Percentiles rank a stretch among this genome's conserved stretches.
Evolutionary conservation across 345 rosid species (phyloP).

Genomic region (sweet orange (Citrus sinensis)): DNA sequence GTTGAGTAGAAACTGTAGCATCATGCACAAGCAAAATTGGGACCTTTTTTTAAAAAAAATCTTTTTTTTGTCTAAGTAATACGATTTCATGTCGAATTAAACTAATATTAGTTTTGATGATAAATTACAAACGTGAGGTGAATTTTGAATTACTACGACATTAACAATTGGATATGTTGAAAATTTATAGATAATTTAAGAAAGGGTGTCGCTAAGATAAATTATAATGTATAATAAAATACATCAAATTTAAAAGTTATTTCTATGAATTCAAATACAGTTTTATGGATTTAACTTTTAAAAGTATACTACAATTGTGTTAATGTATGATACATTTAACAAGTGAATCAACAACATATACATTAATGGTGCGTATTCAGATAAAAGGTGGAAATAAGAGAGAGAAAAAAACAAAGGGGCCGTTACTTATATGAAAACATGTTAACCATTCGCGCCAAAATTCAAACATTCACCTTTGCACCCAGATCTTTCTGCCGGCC

Average conservation of each 20-base stretch:
- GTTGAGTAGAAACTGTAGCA: neutral
- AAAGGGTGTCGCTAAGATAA: no score
- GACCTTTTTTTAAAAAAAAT: no score
- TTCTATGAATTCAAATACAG: no score
- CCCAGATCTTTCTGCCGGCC: neutral
- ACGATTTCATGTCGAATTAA: neutral
- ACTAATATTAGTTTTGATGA: no score
- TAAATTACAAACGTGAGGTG: no score
- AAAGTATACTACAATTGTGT: no score
- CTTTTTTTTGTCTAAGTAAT: neutral
- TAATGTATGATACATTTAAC: no score
- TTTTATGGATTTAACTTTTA: no score
- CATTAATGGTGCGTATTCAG: neutral
- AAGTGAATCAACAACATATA: no score
- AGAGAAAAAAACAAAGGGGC: neutral
- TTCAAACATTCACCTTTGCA: constrained; percentile 12
- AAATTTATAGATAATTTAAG: neutral
- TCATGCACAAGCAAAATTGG: neutral
- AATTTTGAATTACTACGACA: neutral
- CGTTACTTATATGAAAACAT: neutral
- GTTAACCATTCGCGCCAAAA: constrained; percentile 25
- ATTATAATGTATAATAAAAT: no score
- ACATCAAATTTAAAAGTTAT: no score
- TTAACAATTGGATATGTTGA: neutral
- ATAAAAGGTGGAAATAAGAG: neutral